Evolutionary conservation across 208 protist genomes (phyloP), one percentile per base, ranked within the genome.

Genomic region (Trypanosoma boissoni): DNA sequence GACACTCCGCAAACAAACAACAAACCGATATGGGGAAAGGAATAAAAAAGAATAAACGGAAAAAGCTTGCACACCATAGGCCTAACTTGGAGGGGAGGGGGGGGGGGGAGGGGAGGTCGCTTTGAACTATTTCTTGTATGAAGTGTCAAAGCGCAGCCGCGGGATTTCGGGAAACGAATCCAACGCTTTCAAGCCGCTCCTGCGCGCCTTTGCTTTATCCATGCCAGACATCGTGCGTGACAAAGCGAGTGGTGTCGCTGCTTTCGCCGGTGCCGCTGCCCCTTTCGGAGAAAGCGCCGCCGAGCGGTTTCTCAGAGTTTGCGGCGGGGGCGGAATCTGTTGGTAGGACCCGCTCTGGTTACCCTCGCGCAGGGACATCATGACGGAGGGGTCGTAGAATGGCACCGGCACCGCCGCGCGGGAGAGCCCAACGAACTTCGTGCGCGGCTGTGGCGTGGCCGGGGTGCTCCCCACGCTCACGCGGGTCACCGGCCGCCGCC

Each of bases 301-400:
- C 34, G 34, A n/a, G n/a, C n/a, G n/a, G n/a, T n/a, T 21, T 12
- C 32, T n/a, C 14, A 2, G 1, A 20, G 52, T 10, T 24, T 16
- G 23, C 26, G 9, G 27, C 27, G 1, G 28, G 0, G 37, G 37
- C 12, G 1, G 10, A 32, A 20, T 46, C 36, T 42, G 36, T 23
- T 18, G 1, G 37, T 50, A 18, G 3, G n/a, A 28, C 36, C 74
- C 75, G 42, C 75, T 83, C 12, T 51, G 64, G 63, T 72, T 86
- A 28, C 72, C 62, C 65, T 86, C 71, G 8, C 64, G 56, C 54
- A 86, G 52, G 16, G 72, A 63, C 1, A 65, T 58, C 26, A 85
- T 31, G 18, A 80, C 56, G n/a, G 31, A 53, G 0, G 70, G 70
- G 49, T 78, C 74, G 64, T 78, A 80, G 44, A 85, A 78, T 12